Evolutionary conservation across 371 early-diverging fungal genomes (phyloP), one percentile per base, ranked within the genome.

Genomic region (Mucor plumbeus): DNA sequence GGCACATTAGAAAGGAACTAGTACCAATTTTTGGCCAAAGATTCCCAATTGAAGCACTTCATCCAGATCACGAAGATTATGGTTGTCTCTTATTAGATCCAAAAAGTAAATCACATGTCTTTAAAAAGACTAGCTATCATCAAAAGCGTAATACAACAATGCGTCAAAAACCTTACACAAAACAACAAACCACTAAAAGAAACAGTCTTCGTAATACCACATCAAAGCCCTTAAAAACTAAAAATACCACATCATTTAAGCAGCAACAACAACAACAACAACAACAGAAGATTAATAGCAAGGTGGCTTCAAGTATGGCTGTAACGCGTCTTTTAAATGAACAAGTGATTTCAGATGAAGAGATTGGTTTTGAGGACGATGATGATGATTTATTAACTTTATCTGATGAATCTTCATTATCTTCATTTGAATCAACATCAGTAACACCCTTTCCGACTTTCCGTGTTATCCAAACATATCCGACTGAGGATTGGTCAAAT

Each of bases 11-110:
- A 15, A 76, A 83, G n/a, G 87, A 88, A 56, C 72, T 90, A 6
- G 76, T 83, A 5, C 86, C 87, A 26, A 77, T 90, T 39, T 90
- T 90, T 71, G 90, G 90, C 0, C 84, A 83, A 11, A 64, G 70
- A 8, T 88, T 90, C 63, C 75, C 78, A 9, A 66, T 73, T 21
- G 85, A 84, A 66, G 86, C 82, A 38, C 71, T 87, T 9, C 75
- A 79, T 17, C 87, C 90, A 11, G 72, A 69, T 34, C 80, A 87
- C 26, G 77, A 80, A 17, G 85, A 85, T 2, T 86, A 76, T 61
- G 81, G 81, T 7, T 79, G 79, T 62, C 71, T 83, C 4, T 55
- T 83, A 40, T 64, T 83, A 1, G 74, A 79, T 61, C 80, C 80
- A 31, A 65, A 68, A 26, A 44, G 43, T 39, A 58, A 58, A 39